These are phyloP conservation scores for Sistotremastrum suecicum DNA, from an alignment of 768 basidiomycete species.

Conservation along the genomic window DNA sequence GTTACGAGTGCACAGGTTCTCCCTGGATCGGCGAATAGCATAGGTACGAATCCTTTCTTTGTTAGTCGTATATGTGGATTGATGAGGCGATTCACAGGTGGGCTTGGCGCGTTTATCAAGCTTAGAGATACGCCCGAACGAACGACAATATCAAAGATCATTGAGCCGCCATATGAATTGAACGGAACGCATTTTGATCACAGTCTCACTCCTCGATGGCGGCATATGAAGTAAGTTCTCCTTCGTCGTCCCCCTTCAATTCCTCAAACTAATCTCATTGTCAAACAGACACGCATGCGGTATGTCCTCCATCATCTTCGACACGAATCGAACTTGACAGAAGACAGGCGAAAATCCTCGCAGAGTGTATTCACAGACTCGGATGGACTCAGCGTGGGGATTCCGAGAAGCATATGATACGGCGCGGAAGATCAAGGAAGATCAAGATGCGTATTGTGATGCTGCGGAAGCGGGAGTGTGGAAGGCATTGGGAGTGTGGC, in stretches of 20 bases:
- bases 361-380: slow-evolving; percentile 27
- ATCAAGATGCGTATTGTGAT: slow-evolving; percentile 56
- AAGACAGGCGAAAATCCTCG: slow-evolving; percentile 40
- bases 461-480: slow-evolving; percentile 33
- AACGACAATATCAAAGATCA: slow-evolving; percentile 56
- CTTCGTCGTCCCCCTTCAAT: background rate
- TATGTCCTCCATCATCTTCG: slow-evolving; percentile 7
- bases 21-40: slow-evolving; percentile 57
- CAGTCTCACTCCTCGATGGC: slow-evolving; percentile 40
- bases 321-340: background rate
- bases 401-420: slow-evolving; percentile 56
- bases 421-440: slow-evolving; percentile 48
- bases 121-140: slow-evolving; percentile 58
- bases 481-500: slow-evolving; percentile 41
- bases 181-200: slow-evolving; percentile 34
- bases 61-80: slow-evolving; percentile 12
- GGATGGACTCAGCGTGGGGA: slow-evolving; percentile 42
- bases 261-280: slow-evolving; percentile 4
- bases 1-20: slow-evolving; percentile 66
- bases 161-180: slow-evolving; percentile 60
- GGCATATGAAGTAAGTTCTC: slow-evolving; percentile 57
- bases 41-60: slow-evolving; percentile 25
- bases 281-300: slow-evolving; percentile 18
- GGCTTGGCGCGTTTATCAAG: slow-evolving; percentile 70
- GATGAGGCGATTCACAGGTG: slow-evolving; percentile 29